Evolutionary conservation across 163 green algal species (phyloP), one percentile per base, ranked within the genome.

Genomic region (Prototheca cutis): DNA sequence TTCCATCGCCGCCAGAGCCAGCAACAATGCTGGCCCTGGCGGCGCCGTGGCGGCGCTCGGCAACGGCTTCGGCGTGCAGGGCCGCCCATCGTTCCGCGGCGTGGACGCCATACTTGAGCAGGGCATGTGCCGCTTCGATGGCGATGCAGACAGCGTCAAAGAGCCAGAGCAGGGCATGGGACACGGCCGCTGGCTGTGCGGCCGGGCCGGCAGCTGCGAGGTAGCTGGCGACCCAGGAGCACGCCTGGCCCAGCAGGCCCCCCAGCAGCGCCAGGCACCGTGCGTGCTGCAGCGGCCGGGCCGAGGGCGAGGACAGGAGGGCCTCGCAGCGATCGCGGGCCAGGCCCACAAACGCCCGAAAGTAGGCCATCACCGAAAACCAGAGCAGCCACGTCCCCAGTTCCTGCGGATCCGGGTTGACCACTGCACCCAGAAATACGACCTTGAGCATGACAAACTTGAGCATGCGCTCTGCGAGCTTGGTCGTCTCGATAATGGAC

Each of bases 361-460:
- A 48, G 64, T 56, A 72, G 29, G 36, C 53, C 34, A 60, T 51
- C 4, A 61, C 48, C 25, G 57, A 63, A 30, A 58, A 62, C 40
- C 36, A 67, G 32, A 53, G 18, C 13, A 56, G 23, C 55, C 55
- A 67, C 2, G 52, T 59, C 28, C 42, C 39, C 10, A 66, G 49
- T 39, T 62, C 61, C 27, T 45, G 23, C 40, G 48, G 40, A 15
- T 58, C 8, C 21, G 68, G 62, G 30, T 55, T 48, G 4, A 53
- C 58, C 21, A 75, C 59, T 19, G 59, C 49, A 13, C 31, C 60
- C 30, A 77, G 42, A 33, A 76, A 72, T 6, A 71, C 70, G 5
- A 68, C 60, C 55, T 75, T 71, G 40, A 77, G 53, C 54, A 74
- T 49, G 19, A 66, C 31, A 52, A 75, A 75, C 51, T 66, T 77